A percentile compares a stretch with the other conserved stretches of the same genome.
Conservation (phyloP, 345 rosid genomes). For the Sisymbrium irio region DNA sequence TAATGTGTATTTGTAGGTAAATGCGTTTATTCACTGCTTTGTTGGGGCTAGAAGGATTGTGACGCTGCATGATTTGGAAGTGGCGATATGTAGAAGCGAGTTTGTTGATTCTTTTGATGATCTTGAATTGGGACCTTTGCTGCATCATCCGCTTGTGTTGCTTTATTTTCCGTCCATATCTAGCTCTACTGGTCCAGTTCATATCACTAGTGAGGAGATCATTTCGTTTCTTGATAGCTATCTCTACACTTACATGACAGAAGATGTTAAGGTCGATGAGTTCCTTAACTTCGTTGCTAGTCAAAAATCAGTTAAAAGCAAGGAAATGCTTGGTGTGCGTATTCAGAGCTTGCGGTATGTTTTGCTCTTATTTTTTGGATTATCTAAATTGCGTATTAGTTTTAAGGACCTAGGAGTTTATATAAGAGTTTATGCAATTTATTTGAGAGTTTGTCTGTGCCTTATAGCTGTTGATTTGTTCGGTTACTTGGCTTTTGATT, state of each 20-base stretch:
- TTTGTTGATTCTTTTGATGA: constrained; percentile 60
- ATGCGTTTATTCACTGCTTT: constrained; percentile 87
- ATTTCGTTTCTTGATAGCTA: constrained; percentile 50
- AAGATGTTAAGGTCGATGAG: constrained; percentile 47
- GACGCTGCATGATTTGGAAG: constrained; percentile 74
- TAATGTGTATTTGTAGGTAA: no score
- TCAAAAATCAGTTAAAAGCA: constrained; percentile 46
- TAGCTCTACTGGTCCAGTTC: constrained; percentile 42
- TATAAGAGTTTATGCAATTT: no score
- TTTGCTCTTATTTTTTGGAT: not conserved
- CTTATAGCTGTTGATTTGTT: not conserved
- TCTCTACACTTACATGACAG: constrained; percentile 34
- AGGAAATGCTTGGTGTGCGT: constrained; percentile 75
- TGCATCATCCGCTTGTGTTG: constrained; percentile 60
- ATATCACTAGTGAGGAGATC: constrained; percentile 66
- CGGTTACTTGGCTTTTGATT: constrained; percentile 2
- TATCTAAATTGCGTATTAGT: constrained; percentile 7
- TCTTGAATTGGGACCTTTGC: constrained; percentile 73
- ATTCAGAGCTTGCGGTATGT: constrained; percentile 73
- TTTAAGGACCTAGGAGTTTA: no score
- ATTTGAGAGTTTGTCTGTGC: not conserved
- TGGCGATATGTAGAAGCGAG: constrained; percentile 66
- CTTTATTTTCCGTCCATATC: constrained; percentile 56
- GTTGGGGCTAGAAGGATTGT: constrained; percentile 64
- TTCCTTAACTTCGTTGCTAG: constrained; percentile 68